Evolutionary conservation across 2,329 filamentous ascomycete species (phyloP), one percentile per base, ranked within the genome.

Genomic region (Chrysoporthe deuterocubensis): DNA sequence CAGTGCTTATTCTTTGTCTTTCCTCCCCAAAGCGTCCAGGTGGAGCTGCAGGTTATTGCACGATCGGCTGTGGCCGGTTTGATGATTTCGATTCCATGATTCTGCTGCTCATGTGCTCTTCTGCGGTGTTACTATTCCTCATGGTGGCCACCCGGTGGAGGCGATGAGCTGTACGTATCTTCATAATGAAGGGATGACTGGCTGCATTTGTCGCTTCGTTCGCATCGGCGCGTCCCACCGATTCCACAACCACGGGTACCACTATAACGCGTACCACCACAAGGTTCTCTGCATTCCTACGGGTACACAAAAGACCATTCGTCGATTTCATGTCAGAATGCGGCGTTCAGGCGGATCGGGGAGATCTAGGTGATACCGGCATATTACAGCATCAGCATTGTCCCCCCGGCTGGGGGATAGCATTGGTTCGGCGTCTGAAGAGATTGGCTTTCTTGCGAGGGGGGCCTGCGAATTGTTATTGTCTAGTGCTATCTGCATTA

Each of bases 1-100:
- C 7, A 42, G 32, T 54, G 50, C 65, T 65, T 14, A 63, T 37
- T 42, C 40, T 37, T 7, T 37, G 34, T 34, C 14, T 26, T 50
- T 40, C 9, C 50, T 46, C n/a, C 42, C 18, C 32, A 64, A 16
- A 69, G 68, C 68, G 64, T n/a, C 58, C 59, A 14, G 62, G 40
- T 65, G 68, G 68, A 66, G 68, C 62, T 56, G 62, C 64, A 48
- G 68, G 68, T 26, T 68, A 63, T 48, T 69, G 68, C 64, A 68
- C 66, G 32, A 67, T 69, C 16, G 68, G 68, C 46, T 69, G 68
- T 18, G 62, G 66, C 37, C 43, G 52, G 37, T 62, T 69, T 46
- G 68, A 69, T 52, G 66, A 65, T 18, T 69, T 68, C 54, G 68
- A 69, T 37, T 67, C 66, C 34, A 62, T 67, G 40, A 54, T 69